phyloP scores from a whole-genome alignment of 768 basidiomycete species.

The Chalciporus chontae region DNA sequence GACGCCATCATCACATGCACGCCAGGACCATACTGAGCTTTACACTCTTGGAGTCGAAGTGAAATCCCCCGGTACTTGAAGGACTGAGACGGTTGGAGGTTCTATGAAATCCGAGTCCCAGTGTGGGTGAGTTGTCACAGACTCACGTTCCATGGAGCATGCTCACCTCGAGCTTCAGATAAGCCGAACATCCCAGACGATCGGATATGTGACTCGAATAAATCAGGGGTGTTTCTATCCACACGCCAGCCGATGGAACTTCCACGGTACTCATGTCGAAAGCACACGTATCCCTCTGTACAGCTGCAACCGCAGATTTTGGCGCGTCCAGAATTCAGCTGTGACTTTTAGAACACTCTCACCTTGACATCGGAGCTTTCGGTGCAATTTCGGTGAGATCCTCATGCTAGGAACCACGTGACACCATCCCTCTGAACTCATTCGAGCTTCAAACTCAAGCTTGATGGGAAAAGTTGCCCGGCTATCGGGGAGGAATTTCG shows the following conservation, averaged over 20 bases:
- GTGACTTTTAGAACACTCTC: no score
- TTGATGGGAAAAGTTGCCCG: not conserved
- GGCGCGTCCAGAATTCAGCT: not conserved
- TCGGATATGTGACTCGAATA: conserved; percentile 58
- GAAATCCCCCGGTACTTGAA: conserved; percentile 78
- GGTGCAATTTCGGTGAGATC: no score
- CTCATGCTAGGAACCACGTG: no score
- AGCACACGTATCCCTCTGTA: not conserved
- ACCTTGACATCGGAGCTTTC: no score
- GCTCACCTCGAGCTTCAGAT: conserved; percentile 71
- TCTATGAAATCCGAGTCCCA: conserved; percentile 38
- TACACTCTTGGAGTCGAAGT: conserved; percentile 51
- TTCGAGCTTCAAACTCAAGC: not conserved
- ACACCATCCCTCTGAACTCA: no score
- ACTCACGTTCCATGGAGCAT: not conserved
- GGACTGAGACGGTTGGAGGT: conserved; percentile 67
- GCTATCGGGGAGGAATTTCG: no score
- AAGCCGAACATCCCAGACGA: conserved; percentile 47
- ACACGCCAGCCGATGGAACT: conserved; percentile 31
- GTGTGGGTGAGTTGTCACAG: not conserved
- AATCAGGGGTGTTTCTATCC: conserved; percentile 64
- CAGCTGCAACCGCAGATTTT: no score
- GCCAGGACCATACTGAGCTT: conserved; percentile 45
- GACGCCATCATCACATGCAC: conserved; percentile 71
- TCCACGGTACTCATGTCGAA: conserved; percentile 6